These are phyloP conservation scores for Sporothrix globosa DNA, from an alignment of 2,329 filamentous ascomycete genomes.

Conservation along the genomic window DNA sequence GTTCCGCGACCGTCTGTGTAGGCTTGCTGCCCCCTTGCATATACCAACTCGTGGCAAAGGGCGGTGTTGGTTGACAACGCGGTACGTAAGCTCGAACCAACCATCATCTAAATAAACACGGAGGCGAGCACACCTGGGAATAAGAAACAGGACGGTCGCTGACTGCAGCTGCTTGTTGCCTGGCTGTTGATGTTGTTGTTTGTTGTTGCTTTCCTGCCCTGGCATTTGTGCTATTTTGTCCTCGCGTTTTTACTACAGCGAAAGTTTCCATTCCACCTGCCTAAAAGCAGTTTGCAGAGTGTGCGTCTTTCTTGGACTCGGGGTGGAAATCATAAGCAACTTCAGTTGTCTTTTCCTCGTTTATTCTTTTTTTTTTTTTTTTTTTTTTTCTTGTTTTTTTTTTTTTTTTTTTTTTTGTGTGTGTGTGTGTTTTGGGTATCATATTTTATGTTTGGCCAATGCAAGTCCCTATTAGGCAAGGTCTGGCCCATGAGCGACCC, in stretches of 20 bases:
- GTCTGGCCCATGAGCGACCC: neutral
- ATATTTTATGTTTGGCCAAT: no score
- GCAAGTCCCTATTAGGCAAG: neutral
- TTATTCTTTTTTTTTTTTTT: neutral
- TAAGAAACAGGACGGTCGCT: neutral
- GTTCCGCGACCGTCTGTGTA: neutral
- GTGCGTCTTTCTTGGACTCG: no score
- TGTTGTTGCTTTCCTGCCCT: neutral
- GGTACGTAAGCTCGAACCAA: neutral
- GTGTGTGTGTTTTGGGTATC: neutral
- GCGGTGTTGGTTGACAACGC: neutral
- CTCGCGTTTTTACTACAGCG: neutral
- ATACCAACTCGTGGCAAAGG: neutral
- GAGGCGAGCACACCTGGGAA: neutral
- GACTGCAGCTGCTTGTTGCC: neutral
- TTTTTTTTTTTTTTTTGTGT: neutral
- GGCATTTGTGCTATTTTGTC: neutral
- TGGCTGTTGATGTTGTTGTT: neutral
- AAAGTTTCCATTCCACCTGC: neutral
- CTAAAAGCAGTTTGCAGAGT: neutral
- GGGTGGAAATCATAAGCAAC: no score
- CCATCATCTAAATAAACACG: neutral
- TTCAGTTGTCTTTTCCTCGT: neutral
- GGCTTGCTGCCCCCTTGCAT: conserved; percentile 2
- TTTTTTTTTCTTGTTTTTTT: neutral